Base-by-base conservation (phyloP, 768 basidiomycete species). In the Trametopsis cervina region DNA sequence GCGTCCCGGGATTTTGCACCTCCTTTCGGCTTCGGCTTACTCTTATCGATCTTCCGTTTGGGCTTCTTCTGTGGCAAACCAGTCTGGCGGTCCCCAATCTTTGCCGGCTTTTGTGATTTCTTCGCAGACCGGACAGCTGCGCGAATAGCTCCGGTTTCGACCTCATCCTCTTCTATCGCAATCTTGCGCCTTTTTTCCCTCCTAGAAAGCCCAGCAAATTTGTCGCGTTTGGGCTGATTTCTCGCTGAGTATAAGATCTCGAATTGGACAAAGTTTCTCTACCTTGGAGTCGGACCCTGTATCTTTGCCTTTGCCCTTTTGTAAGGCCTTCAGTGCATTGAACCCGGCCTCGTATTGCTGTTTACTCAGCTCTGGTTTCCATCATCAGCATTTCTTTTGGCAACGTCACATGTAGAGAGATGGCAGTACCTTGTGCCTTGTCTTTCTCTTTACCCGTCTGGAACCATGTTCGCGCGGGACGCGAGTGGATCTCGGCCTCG, bases 401-500 rank as follows among this genome's bases (percentile, higher is more conserved):
- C n/a, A n/a, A n/a, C n/a, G n/a, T n/a, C n/a, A n/a, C n/a, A n/a
- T n/a, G n/a, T n/a, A n/a, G n/a, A n/a, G n/a, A n/a, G n/a, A 21
- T 52, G 36, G 33, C 57, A 45, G 5, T 53, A 95, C 93, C 85
- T 79, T 85, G 80, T 4, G 91, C 76, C 51, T 77, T 79, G 53
- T 73, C 66, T 69, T 88, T 97, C 58, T 96, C 91, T 63, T 85
- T 87, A 48, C 75, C 72, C 7, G 76, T 81, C 68, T 97, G 96
- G 76, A 99, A 99, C 96, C 96, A 99, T n/a, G 93, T 97, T 57
- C 95, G 77, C 15, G 92, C 91, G 4, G 96, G 96, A 49, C 94
- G 75, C 18, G 89, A 84, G 64, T 81, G 89, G 56, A 99, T 99
- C 69, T 98, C 95, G 10, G 74, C 79, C 65, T 89, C 78, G 54